These are phyloP conservation scores for Tephrocybe sp. DNA, from an alignment of 768 basidiomycete genomes.

Conservation along the genomic window DNA sequence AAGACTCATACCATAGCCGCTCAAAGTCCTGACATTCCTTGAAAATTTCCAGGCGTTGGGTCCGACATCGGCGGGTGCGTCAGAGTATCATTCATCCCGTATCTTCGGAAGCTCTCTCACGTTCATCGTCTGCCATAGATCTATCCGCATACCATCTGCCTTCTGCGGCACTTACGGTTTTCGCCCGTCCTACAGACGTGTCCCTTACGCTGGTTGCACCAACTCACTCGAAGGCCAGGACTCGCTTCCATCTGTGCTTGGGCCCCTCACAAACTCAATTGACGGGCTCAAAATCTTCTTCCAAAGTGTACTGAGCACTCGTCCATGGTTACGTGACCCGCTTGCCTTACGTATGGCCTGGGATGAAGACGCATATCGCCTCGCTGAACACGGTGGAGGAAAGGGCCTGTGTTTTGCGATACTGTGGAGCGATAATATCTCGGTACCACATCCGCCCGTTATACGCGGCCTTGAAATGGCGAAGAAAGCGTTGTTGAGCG, in stretches of 20 bases:
- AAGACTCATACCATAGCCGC: background rate
- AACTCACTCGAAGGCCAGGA: slow-evolving; percentile 74
- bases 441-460: slow-evolving; percentile 64
- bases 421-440: slow-evolving; percentile 64
- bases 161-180: slow-evolving; percentile 73
- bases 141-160: slow-evolving; percentile 65
- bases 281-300: slow-evolving; percentile 64
- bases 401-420: slow-evolving; percentile 53
- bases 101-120: background rate
- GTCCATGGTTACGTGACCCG: slow-evolving; percentile 71
- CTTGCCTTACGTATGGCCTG: slow-evolving; percentile 54
- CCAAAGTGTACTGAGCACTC: slow-evolving; percentile 53
- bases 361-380: slow-evolving; percentile 55
- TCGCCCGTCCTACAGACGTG: slow-evolving; percentile 62
- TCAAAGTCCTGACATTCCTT: background rate
- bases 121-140: slow-evolving; percentile 34
- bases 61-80: slow-evolving; percentile 1
- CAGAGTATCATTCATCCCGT: background rate
- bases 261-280: slow-evolving; percentile 62
- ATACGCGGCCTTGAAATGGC: slow-evolving; percentile 53
- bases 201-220: slow-evolving; percentile 66
- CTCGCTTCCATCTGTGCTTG: slow-evolving; percentile 67
- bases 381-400: slow-evolving; percentile 58
- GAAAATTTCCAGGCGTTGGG: background rate
- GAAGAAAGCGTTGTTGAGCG: slow-evolving; percentile 52